Conservation (phyloP, 139 green algal species). For the Chlamydomonas applanata region DNA sequence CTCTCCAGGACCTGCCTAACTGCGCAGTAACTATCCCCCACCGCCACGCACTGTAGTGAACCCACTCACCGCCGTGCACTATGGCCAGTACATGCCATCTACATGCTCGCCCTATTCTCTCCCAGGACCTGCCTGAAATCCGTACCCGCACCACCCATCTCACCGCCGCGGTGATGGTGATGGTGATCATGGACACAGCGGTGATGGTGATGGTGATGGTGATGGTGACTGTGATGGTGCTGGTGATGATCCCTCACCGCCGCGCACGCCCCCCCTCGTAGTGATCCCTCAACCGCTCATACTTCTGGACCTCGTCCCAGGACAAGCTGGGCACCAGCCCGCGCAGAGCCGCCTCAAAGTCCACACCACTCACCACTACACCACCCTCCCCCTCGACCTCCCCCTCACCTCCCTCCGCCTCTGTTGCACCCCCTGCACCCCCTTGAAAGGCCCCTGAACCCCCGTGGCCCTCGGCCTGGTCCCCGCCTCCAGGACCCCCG, state of each 20-base stretch:
- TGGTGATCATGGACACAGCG: neutral
- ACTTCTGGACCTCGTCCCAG: slow-evolving; percentile 72
- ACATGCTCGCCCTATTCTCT: too few relatives aligned
- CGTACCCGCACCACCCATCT: too few relatives aligned
- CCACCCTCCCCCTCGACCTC: neutral
- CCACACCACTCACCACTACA: slow-evolving; percentile 56
- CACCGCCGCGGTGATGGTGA: slow-evolving; percentile 5
- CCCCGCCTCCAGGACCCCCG: neutral
- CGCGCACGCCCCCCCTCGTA: slow-evolving; percentile 50
- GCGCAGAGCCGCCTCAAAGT: slow-evolving; percentile 66
- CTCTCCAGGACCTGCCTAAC: too few relatives aligned
- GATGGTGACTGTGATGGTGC: neutral
- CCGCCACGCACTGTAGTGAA: too few relatives aligned
- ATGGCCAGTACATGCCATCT: too few relatives aligned
- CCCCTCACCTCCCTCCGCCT: neutral
- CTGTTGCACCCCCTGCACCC: neutral
- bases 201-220: slow-evolving; percentile 6
- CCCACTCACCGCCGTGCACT: too few relatives aligned
- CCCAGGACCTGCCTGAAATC: too few relatives aligned
- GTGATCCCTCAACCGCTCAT: slow-evolving; percentile 67
- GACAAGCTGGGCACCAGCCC: slow-evolving; percentile 79
- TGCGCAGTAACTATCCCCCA: too few relatives aligned
- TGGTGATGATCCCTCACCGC: neutral
- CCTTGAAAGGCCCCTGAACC: neutral
- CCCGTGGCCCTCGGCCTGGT: neutral